Evolutionary conservation across 371 early-diverging fungal genomes (phyloP), one percentile per base, ranked within the genome.

Genomic region (Mucor circinelloides): DNA sequence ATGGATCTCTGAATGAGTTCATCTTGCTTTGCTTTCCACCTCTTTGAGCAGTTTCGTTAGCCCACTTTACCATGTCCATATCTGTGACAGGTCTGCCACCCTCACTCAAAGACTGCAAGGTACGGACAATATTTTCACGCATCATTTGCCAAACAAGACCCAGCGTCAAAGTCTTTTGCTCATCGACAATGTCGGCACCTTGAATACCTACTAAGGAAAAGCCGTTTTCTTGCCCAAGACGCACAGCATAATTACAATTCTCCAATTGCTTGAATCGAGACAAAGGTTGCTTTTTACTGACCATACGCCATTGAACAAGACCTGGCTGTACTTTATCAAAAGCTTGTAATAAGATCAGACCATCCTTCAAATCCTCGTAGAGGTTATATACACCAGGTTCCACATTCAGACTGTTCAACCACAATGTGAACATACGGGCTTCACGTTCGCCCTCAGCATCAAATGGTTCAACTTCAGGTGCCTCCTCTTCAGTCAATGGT

Each of bases 111-210:
- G 90, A 87, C 73, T 91, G 88, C 68, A 97, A 81, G 12, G 95
- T 95, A 73, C 93, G 94, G 19, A 95, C 84, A 60, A 97, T 91
- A 79, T 97, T 93, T 62, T 92, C 94, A 19, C 97, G 89, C 97
- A 97, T 97, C 80, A 97, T 82, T 82, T 97, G 97, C 97, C 97
- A 97, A 34, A 94, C 94, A 19, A 95, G 76, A 6, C 81, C 87
- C 34, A 97, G 82, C 17, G 93, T 95, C 40, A 97, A 80, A 6
- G 89, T 94, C 38, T 90, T 91, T 63, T 81, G 85, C 25, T 96
- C 97, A 67, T 96, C 97, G 19, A 90, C 89, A 64, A 97, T 89
- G 76, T 97, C 97, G 1, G 93, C 87, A 19, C 97, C 97, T 73
- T 94, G 95, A 72, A 97, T 94, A 55, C 93, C 94, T 27, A 97